phyloP scores from a whole-genome alignment of 164 flowering plant genomes.

The Chimonanthus salicifolius region DNA sequence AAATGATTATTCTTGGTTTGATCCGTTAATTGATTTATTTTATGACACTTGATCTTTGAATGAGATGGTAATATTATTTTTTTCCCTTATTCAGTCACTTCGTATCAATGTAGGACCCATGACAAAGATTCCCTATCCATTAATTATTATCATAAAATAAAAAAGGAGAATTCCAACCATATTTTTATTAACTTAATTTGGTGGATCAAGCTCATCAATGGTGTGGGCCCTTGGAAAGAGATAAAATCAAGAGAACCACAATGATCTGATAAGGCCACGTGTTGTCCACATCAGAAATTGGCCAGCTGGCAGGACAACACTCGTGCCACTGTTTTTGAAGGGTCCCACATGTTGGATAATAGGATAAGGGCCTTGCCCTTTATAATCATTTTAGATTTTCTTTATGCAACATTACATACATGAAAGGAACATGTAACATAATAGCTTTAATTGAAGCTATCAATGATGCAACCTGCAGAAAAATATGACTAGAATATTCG shows the following conservation, averaged over 20 bases:
- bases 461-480: not conserved
- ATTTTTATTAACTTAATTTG: too few species aligned
- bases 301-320: not conserved
- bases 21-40: too few species aligned
- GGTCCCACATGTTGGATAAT: not conserved
- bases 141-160: too few species aligned
- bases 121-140: not conserved
- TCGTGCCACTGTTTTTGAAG: not conserved
- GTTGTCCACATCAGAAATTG: not conserved
- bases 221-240: not conserved
- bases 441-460: not conserved
- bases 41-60: too few species aligned
- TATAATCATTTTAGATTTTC: not conserved
- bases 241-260: not conserved
- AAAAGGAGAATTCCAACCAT: not conserved
- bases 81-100: not conserved
- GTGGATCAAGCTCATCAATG: not conserved
- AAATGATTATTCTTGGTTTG: too few species aligned
- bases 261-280: conserved; percentile 5
- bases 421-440: not conserved
- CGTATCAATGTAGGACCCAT: not conserved
- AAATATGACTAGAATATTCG: not conserved
- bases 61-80: too few species aligned
- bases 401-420: not conserved
- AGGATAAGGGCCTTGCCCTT: conserved; percentile 7